A percentile compares a stretch with the other conserved stretches of the same genome.
These are phyloP conservation scores for Heliophila coronopifolia DNA, from an alignment of 441 rosid species.

Conservation along the genomic window DNA sequence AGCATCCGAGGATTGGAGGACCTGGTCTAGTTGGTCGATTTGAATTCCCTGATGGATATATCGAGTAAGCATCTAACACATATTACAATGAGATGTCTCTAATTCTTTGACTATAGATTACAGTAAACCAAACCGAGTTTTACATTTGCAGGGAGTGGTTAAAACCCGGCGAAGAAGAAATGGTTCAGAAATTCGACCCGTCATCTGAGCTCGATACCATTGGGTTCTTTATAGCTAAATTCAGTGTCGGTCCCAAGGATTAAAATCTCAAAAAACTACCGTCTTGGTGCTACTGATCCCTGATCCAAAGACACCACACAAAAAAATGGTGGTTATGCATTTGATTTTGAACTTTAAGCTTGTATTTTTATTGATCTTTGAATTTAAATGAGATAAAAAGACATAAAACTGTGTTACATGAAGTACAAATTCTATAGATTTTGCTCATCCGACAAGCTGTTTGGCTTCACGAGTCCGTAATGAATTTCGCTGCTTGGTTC, in stretches of 20 bases:
- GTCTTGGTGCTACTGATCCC: neutral
- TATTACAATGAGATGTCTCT: too few species aligned
- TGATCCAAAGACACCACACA: conserved; percentile 5
- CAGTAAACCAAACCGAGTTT: neutral
- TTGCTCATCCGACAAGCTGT: conserved; percentile 17
- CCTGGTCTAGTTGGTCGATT: conserved; percentile 75
- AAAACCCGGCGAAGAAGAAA: conserved; percentile 78
- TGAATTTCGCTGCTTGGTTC: too few species aligned
- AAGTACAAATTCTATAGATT: neutral
- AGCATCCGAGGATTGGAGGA: conserved; percentile 90
- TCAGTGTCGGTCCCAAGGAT: conserved; percentile 49
- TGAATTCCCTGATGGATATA: conserved; percentile 65
- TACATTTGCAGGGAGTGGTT: conserved; percentile 73
- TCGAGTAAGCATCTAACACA: conserved; percentile 67
- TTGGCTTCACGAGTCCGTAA: conserved; percentile 67
- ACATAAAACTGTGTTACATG: conserved; percentile 7
- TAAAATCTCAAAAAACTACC: neutral
- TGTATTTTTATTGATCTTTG: conserved; percentile 1
- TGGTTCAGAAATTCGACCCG: conserved; percentile 92
- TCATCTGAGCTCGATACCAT: conserved; percentile 80
- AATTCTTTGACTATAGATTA: neutral
- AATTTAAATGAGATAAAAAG: neutral
- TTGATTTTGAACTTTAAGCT: neutral
- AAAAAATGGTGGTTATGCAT: neutral
- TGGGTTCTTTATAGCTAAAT: conserved; percentile 93